Percentiles rank a stretch among this genome's conserved stretches.
Conservation (phyloP, 2,329 filamentous ascomycete species). For the Aspergillus tubingensis region DNA sequence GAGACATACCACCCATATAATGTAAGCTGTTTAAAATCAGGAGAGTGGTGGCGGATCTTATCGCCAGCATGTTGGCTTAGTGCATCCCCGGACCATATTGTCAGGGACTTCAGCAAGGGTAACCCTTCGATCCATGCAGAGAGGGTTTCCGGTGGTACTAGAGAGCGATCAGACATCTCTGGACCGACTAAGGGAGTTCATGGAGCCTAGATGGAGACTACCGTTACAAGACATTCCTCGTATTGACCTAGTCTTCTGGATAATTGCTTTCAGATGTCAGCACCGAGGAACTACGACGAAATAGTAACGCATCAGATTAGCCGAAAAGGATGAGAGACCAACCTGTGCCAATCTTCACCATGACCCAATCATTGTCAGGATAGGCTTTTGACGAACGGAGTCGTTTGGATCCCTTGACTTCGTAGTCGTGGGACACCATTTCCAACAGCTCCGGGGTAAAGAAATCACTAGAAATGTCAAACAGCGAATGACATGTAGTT, state of each 20-base stretch:
- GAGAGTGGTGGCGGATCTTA: slow-evolving; percentile 61
- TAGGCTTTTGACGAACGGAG: slow-evolving; percentile 22
- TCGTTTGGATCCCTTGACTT: slow-evolving; percentile 23
- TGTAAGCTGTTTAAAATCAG: slow-evolving; percentile 61
- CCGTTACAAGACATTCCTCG: slow-evolving; percentile 60
- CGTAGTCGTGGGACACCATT: slow-evolving; percentile 21
- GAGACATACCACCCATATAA: slow-evolving; percentile 54
- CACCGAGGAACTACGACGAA: background rate
- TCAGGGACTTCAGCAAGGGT: slow-evolving; percentile 59
- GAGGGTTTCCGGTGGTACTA: slow-evolving; percentile 56
- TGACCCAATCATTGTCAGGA: slow-evolving; percentile 39
- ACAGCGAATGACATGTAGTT: background rate
- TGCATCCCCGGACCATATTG: slow-evolving; percentile 62
- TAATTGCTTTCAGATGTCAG: slow-evolving; percentile 41
- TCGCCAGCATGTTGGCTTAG: slow-evolving; percentile 57
- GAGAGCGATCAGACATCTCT: slow-evolving; percentile 5
- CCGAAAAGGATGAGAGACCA: slow-evolving; percentile 11
- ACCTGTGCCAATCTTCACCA: slow-evolving; percentile 54
- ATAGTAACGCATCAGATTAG: background rate
- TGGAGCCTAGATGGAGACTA: slow-evolving; percentile 26
- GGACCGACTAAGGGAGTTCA: background rate
- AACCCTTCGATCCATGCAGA: slow-evolving; percentile 62
- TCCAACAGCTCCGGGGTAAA: slow-evolving; percentile 50
- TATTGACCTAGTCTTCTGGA: slow-evolving; percentile 54
- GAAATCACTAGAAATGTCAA: slow-evolving; percentile 46